Evolutionary conservation across 2,329 filamentous ascomycete genomes (phyloP).

Genomic region (Colletotrichum endophyticum): DNA sequence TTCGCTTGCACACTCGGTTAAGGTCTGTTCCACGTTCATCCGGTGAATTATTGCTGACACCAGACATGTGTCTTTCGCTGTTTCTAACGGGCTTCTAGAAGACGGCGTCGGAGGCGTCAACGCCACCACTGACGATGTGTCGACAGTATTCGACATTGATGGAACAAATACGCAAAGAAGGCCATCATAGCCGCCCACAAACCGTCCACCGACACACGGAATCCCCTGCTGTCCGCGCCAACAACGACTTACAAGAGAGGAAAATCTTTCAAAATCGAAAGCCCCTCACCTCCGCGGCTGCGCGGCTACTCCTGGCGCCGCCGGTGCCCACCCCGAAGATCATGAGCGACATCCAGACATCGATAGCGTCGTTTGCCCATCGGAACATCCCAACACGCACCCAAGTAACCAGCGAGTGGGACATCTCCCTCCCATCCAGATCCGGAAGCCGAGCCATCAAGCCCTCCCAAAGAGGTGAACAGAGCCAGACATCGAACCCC

Average conservation of each 20-base stretch:
- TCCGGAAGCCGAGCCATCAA: not conserved
- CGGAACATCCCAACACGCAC: not conserved
- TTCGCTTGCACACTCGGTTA: not conserved
- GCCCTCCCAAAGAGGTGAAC: slow-evolving; percentile 4
- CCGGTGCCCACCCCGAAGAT: not conserved
- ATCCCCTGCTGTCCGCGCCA: not conserved
- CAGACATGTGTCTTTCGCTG: not conserved
- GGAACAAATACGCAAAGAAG: not conserved
- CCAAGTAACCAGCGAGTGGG: not conserved
- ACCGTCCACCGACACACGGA: not conserved
- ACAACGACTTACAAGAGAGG: not conserved
- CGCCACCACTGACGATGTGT: not conserved
- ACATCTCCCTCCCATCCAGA: not conserved
- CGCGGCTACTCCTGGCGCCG: not conserved
- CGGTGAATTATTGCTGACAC: not conserved
- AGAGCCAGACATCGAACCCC: not conserved
- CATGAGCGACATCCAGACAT: not conserved
- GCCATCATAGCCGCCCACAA: not conserved
- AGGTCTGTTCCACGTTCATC: not conserved
- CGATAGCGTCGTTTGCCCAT: not conserved
- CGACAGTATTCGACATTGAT: not conserved
- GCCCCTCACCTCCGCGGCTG: not conserved
- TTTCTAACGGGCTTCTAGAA: not conserved
- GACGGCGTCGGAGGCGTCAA: not conserved
- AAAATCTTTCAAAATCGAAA: not conserved